Conservation (phyloP, 2,329 filamentous ascomycete species). For the Cladosporium sphaerospermum region DNA sequence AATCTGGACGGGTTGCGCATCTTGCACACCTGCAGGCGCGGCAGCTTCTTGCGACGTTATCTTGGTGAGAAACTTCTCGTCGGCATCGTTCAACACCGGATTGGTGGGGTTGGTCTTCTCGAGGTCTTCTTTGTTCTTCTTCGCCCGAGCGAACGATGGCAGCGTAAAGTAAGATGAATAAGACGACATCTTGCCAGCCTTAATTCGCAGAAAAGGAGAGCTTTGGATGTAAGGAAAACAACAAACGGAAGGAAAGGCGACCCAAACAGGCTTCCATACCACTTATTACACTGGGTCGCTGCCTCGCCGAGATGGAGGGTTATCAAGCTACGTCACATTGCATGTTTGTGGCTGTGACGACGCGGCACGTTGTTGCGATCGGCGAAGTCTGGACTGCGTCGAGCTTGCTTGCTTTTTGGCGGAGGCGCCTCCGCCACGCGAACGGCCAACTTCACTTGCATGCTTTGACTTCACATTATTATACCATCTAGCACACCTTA, state of each 20-base stretch:
- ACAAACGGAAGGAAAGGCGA: too few relatives aligned
- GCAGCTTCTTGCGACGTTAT: constrained; percentile 40
- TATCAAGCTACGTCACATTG: neutral
- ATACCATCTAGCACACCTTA: too few relatives aligned
- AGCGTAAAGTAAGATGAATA: constrained; percentile 29
- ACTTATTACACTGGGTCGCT: neutral
- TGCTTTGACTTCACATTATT: too few relatives aligned
- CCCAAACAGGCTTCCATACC: too few relatives aligned
- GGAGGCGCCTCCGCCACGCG: too few relatives aligned
- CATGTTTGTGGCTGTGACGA: neutral
- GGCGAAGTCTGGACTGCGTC: too few relatives aligned
- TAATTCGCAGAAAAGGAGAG: too few relatives aligned
- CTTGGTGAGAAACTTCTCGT: constrained; percentile 51
- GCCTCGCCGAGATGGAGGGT: neutral
- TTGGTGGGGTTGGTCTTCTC: constrained; percentile 31
- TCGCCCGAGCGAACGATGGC: constrained; percentile 30
- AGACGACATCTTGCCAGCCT: too few relatives aligned
- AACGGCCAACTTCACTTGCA: too few relatives aligned
- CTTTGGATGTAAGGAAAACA: too few relatives aligned
- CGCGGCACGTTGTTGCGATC: too few relatives aligned
- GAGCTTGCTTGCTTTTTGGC: too few relatives aligned
- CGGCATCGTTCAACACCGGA: constrained; percentile 54
- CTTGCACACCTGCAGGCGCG: constrained; percentile 37
- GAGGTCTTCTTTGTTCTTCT: constrained; percentile 32
- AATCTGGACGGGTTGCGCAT: constrained; percentile 20